Evolutionary conservation across 2,329 filamentous ascomycete genomes (phyloP), one percentile per base, ranked within the genome.

Genomic region (Calonectria montana): DNA sequence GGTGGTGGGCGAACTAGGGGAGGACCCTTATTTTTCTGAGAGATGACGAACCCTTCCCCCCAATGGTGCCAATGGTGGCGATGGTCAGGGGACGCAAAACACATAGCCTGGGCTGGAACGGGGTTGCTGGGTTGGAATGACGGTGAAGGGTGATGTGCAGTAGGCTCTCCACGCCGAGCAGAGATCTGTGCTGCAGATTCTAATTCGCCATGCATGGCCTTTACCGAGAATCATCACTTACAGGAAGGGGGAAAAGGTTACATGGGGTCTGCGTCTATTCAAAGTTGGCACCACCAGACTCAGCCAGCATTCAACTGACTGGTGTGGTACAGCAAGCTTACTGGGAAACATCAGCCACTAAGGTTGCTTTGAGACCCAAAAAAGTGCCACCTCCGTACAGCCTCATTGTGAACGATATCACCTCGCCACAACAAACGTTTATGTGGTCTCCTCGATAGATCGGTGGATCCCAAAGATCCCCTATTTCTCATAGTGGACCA

Each of bases 1-100:
- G 65, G 66, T 72, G 65, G 65, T 53, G 61, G 70, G 66, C 61
- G 65, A 69, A 66, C 70, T 57, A 53, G 48, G 13, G 43, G n/a
- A 57, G 53, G 64, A 41, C 41, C 61, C 53, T 64, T 61, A 37
- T 53, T 43, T 63, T 21, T 41, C 10, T 21, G 15, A 47, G 29
- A 41, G 65, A 53, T 63, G 65, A 45, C 35, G 43, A 23, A 45
- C 43, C n/a, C 31, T 25, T 35, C 4, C 12, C n/a, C 53, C 50
- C n/a, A n/a, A n/a, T n/a, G n/a, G n/a, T n/a, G n/a, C n/a, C 31
- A 59, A 37, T 59, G 53, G 53, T 23, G 21, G 13, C 35, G 21
- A 57, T 57, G 13, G 43, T 21, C 53, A 31, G 57, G 35, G 45
- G 35, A 47, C 3, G 47, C 45, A 41, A 25, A 61, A 48, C 57